Conservation (phyloP, 1,284 basidiomycete genomes). For the Ustilago sp. region DNA sequence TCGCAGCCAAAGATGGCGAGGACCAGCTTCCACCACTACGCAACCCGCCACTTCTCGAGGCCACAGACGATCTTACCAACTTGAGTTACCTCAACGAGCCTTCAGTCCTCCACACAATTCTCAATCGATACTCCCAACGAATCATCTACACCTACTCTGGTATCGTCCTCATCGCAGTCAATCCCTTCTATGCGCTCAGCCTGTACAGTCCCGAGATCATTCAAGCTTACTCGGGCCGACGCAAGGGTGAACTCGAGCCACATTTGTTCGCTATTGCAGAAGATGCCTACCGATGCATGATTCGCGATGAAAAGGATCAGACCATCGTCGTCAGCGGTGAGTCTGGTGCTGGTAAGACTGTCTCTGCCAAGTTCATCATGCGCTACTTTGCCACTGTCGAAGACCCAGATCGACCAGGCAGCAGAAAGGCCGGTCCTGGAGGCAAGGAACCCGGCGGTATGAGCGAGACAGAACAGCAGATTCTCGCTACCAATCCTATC, state of each 20-base stretch:
- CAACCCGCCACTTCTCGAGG: constrained; percentile 95
- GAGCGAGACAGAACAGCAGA: constrained; percentile 96
- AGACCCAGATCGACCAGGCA: constrained; percentile 75
- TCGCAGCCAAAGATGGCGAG: constrained; percentile 50
- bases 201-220: constrained; percentile 92
- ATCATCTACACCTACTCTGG: constrained; percentile 99
- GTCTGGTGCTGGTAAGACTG: constrained; percentile 99
- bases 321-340: constrained; percentile 99
- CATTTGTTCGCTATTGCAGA: constrained; percentile 99
- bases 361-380: constrained; percentile 99
- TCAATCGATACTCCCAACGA: constrained; percentile 94
- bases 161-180: constrained; percentile 96
- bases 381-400: constrained; percentile 98
- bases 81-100: constrained; percentile 98
- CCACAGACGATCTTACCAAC: constrained; percentile 96
- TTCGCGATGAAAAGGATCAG: constrained; percentile 91
- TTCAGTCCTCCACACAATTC: constrained; percentile 92
- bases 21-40: constrained; percentile 84
- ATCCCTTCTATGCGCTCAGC: constrained; percentile 86
- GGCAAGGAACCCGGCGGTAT: constrained; percentile 76
- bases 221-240: constrained; percentile 92
- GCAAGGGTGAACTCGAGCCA: constrained; percentile 94
- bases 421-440: constrained; percentile 62
- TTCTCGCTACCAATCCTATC: constrained; percentile 97
- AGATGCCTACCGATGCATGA: constrained; percentile 98